These are phyloP conservation scores for Coemansia sp. DNA, from an alignment of 371 early-diverging fungal species.

Conservation along the genomic window DNA sequence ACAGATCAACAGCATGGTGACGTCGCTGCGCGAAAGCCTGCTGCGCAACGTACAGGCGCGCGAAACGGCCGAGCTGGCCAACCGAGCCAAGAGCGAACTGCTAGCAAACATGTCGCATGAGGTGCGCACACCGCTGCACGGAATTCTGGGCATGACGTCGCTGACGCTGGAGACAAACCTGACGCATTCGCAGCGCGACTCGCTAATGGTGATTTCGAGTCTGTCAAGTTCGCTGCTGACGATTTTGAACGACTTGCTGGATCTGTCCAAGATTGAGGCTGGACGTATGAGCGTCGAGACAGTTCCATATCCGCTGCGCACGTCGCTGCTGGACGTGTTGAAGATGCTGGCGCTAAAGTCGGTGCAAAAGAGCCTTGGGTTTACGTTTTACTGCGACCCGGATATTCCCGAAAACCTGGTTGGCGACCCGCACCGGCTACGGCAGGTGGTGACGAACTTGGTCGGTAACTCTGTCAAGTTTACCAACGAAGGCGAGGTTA, in stretches of 20 bases:
- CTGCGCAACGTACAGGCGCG: slow-evolving; percentile 70
- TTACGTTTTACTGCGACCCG: slow-evolving; percentile 63
- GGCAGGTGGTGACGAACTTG: slow-evolving; percentile 81
- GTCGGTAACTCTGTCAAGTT: slow-evolving; percentile 88
- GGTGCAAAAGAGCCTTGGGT: slow-evolving; percentile 58
- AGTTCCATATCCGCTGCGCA: slow-evolving; percentile 68
- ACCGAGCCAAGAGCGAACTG: slow-evolving; percentile 71
- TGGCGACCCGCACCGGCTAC: slow-evolving; percentile 74
- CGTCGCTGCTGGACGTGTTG: slow-evolving; percentile 66
- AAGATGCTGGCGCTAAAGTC: slow-evolving; percentile 69
- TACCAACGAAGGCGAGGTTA: slow-evolving; percentile 69
- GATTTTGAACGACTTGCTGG: slow-evolving; percentile 79
- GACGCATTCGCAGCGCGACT: slow-evolving; percentile 73
- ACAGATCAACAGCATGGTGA: slow-evolving; percentile 75
- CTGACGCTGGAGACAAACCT: slow-evolving; percentile 68
- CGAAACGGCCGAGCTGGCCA: slow-evolving; percentile 74
- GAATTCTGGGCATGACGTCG: slow-evolving; percentile 75
- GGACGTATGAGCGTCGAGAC: slow-evolving; percentile 72
- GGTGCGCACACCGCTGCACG: slow-evolving; percentile 76
- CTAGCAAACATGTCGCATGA: slow-evolving; percentile 78
- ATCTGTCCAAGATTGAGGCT: slow-evolving; percentile 83
- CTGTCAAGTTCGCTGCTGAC: slow-evolving; percentile 68
- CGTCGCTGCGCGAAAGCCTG: slow-evolving; percentile 66
- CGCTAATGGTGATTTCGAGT: slow-evolving; percentile 68
- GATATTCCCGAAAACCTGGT: slow-evolving; percentile 68